Base-by-base conservation (phyloP, 495 filamentous ascomycete genomes). In the Chaetomium tenue region DNA sequence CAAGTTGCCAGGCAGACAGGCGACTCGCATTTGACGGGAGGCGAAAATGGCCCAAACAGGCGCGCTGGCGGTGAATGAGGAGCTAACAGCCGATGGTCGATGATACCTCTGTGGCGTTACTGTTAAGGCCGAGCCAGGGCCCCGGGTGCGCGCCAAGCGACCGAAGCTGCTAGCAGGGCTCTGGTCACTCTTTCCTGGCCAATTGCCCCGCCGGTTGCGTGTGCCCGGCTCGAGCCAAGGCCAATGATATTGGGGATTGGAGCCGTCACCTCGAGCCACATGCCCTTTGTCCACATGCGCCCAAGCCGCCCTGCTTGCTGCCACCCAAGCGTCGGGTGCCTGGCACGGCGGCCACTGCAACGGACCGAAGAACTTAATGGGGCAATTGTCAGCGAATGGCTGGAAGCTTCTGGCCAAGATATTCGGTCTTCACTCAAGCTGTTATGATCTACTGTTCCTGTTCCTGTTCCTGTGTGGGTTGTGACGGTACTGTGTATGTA, bases 51-150 rank as follows among this genome's bases (percentile, higher is more conserved):
- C 37, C 23, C 20, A 51, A 57, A 51, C 37, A 51, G 52, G 52
- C 67, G 56, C 58, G 33, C 50, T 55, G 25, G 56, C 55, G 64
- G 61, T 50, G 61, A 60, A 50, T 47, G 39, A 5, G 22, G 55
- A 30, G 26, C 61, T 72, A 72, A 74, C 70, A 74, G 65, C 61
- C 57, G 63, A 58, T 57, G 70, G 70, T 69, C 65, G 68, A 68
- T 44, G 64, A 37, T 72, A 74, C 70, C 18, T 72, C 25, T 1
- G 12, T 16, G 5, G 22, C 64, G 64, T 64, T 66, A 57, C 5
- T 23, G n/a, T 23, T 53, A 42, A 20, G 39, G 33, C 44, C 57
- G 42, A 46, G 39, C 51, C 60, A 64, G 58, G 54, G 20, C 26
- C 60, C 53, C 60, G 56, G 61, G 52, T 44, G 33, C 13, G 64